phyloP scores from a whole-genome alignment of 306 rosid species.

The Erythrophleum fordii region DNA sequence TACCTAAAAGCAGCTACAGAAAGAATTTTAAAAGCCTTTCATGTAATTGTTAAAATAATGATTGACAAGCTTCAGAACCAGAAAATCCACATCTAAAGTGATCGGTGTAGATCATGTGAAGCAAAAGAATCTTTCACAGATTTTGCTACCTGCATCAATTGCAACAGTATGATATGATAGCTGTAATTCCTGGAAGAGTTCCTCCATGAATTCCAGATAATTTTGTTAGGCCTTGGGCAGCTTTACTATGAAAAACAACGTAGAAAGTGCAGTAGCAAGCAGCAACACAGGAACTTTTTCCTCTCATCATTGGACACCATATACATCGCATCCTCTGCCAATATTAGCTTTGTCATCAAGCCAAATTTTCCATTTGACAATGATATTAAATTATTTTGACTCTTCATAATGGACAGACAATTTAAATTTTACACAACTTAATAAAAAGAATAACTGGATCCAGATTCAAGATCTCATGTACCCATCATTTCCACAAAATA shows the following conservation, averaged over 20 bases:
- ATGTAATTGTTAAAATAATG: background rate
- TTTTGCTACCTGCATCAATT: constrained; percentile 65
- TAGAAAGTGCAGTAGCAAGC: constrained; percentile 58
- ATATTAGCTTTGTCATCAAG: constrained; percentile 10
- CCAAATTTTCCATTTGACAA: background rate
- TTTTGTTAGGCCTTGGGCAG: constrained; percentile 47
- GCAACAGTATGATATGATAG: constrained; percentile 61
- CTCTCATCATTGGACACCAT: constrained; percentile 40
- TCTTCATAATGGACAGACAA: no score
- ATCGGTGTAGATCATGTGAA: constrained; percentile 16
- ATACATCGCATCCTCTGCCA: constrained; percentile 47
- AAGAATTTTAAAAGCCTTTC: background rate
- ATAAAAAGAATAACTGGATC: background rate
- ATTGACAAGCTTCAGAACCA: background rate
- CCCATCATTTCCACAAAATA: no score
- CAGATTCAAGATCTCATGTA: background rate
- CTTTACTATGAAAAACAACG: constrained; percentile 62
- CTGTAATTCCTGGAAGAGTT: constrained; percentile 64
- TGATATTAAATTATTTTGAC: no score
- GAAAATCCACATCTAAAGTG: constrained; percentile 29
- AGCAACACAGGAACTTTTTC: constrained; percentile 49
- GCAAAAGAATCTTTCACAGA: background rate
- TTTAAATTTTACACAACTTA: no score
- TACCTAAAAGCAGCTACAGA: no score
- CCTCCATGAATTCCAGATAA: constrained; percentile 63